Evolutionary conservation across 108 stramenopile species (phyloP).

Genomic region (Parmales sp.): DNA sequence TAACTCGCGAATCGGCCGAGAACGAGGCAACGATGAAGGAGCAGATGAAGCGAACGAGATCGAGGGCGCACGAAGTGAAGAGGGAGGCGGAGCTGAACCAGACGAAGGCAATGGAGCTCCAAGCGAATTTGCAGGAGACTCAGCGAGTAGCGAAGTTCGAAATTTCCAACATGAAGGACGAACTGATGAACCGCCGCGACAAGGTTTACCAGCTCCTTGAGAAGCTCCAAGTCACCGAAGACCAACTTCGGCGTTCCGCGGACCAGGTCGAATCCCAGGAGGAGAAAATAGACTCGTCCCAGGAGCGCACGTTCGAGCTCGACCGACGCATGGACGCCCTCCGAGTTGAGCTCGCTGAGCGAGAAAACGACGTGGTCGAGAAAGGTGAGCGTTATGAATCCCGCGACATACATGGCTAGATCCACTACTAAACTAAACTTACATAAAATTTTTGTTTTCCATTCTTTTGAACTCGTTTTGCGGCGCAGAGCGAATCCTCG

Average conservation of each 20-base stretch:
- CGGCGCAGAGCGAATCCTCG: no score
- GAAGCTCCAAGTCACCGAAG: neutral
- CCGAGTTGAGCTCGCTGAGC: neutral
- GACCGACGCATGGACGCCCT: neutral
- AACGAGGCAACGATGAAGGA: constrained; percentile 4
- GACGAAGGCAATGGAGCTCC: constrained; percentile 9
- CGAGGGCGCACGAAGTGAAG: neutral
- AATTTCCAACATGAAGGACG: constrained; percentile 3
- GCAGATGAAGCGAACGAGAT: neutral
- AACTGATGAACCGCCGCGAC: neutral
- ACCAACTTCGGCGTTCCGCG: neutral
- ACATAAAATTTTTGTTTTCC: no score
- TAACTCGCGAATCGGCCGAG: neutral
- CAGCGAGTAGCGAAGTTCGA: constrained; percentile 8
- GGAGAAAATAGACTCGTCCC: neutral
- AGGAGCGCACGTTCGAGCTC: neutral
- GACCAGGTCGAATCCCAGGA: neutral
- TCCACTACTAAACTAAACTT: no score
- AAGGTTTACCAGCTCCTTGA: constrained; percentile 12
- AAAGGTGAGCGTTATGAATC: no score
- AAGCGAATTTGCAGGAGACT: neutral
- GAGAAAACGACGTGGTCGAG: neutral
- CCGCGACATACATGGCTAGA: no score
- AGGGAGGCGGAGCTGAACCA: neutral
- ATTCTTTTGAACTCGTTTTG: no score